These are phyloP conservation scores for Nakaseomyces bracarensis DNA, from an alignment of 1,139 yeast genomes.

Conservation along the genomic window DNA sequence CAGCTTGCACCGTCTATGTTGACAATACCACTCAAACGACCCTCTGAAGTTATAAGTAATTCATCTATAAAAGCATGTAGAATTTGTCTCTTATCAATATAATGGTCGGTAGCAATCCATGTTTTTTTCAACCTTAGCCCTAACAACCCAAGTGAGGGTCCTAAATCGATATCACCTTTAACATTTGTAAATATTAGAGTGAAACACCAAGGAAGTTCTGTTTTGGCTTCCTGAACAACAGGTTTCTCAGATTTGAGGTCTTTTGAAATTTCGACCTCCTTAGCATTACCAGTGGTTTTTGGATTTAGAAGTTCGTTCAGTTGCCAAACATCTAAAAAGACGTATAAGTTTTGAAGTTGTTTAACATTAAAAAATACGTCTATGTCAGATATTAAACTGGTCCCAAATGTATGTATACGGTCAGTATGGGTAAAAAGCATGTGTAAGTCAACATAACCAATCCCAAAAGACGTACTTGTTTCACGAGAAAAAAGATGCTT, in stretches of 20 bases:
- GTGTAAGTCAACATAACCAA: slow-evolving; percentile 43
- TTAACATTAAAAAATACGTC: slow-evolving; percentile 63
- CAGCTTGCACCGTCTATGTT: slow-evolving; percentile 43
- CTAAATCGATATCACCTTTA: slow-evolving; percentile 59
- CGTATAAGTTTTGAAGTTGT: slow-evolving; percentile 77
- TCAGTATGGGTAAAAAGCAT: slow-evolving; percentile 38
- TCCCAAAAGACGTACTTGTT: slow-evolving; percentile 62
- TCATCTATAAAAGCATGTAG: slow-evolving; percentile 52
- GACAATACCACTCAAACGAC: slow-evolving; percentile 72
- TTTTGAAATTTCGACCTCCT: slow-evolving; percentile 1
- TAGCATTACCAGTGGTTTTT: slow-evolving; percentile 10
- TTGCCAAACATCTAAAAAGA: slow-evolving; percentile 81
- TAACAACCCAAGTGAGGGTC: slow-evolving; percentile 71
- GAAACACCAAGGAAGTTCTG: slow-evolving; percentile 58
- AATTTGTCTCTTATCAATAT: slow-evolving; percentile 65
- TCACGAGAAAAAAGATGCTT: slow-evolving; percentile 91
- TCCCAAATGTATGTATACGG: slow-evolving; percentile 39
- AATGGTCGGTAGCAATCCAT: slow-evolving; percentile 66
- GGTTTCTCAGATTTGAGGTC: slow-evolving; percentile 10
- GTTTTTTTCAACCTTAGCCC: slow-evolving; percentile 46
- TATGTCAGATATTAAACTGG: slow-evolving; percentile 50
- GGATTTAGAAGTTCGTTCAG: slow-evolving; percentile 33
- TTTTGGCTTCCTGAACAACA: slow-evolving; percentile 10
- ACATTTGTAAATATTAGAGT: slow-evolving; percentile 50
- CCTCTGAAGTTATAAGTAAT: slow-evolving; percentile 51